Conservation (phyloP, 768 basidiomycete genomes). For the Trichaptum fuscoviolaceum region DNA sequence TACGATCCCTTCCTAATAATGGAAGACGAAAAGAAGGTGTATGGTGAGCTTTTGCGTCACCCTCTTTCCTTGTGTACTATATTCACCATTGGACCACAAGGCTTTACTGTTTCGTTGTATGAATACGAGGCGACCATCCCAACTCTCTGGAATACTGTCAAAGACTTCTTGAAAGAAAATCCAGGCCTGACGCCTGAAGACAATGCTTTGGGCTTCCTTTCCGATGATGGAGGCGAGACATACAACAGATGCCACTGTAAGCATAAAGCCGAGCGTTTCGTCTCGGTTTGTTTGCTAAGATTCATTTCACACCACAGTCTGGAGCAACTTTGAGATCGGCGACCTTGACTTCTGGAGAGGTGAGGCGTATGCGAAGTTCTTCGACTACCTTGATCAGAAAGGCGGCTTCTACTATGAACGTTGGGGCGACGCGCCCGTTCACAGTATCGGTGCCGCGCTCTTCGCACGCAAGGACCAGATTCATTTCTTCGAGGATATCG, state of each 20-base stretch:
- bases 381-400: conserved; percentile 69
- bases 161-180: conserved; percentile 48
- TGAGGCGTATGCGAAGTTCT: conserved; percentile 78
- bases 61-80: neutral
- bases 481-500: conserved; percentile 94
- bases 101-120: conserved; percentile 72
- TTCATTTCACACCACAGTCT: conserved; percentile 45
- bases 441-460: conserved; percentile 86
- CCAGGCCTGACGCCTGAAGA: conserved; percentile 42
- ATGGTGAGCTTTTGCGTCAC: conserved; percentile 42
- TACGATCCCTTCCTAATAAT: conserved; percentile 80
- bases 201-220: conserved; percentile 54
- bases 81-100: conserved; percentile 27
- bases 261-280: conserved; percentile 17
- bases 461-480: conserved; percentile 87
- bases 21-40: conserved; percentile 76
- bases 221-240: conserved; percentile 47
- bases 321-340: conserved; percentile 93
- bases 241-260: conserved; percentile 57
- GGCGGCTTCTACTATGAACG: conserved; percentile 94
- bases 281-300: neutral
- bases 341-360: conserved; percentile 80
- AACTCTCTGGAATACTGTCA: conserved; percentile 71
- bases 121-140: conserved; percentile 81
- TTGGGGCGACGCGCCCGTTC: conserved; percentile 91